Percentiles rank a stretch among this genome's conserved stretches.
Conservation (phyloP, 768 basidiomycete genomes). For the Amanita fuliginea region DNA sequence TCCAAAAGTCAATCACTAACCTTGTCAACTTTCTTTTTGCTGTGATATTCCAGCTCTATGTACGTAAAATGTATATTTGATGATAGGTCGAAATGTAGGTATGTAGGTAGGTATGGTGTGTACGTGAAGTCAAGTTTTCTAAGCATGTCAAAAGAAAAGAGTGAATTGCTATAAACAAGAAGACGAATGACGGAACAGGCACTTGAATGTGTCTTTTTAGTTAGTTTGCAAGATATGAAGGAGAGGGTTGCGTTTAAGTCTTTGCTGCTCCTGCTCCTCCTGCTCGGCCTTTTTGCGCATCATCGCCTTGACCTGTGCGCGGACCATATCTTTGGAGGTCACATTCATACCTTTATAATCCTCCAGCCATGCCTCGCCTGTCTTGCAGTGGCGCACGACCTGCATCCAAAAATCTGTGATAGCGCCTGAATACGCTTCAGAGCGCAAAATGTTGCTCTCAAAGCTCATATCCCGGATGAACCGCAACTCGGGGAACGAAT, state of each 20-base stretch:
- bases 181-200: no score
- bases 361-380: not conserved
- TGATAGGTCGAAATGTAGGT: no score
- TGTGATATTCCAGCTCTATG: no score
- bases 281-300: conserved; percentile 9
- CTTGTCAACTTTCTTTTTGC: no score
- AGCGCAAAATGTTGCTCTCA: conserved; percentile 44
- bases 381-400: conserved; percentile 11
- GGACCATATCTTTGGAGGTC: not conserved
- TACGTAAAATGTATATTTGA: no score
- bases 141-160: no score
- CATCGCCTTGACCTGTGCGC: conserved; percentile 2
- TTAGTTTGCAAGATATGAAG: not conserved
- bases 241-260: not conserved
- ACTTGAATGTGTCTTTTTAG: no score
- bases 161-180: no score
- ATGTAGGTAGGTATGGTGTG: no score
- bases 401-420: conserved; percentile 32
- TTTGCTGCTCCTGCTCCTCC: conserved; percentile 6
- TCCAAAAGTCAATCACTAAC: no score
- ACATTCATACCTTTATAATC: conserved; percentile 1
- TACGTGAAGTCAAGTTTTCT: no score
- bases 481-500: conserved; percentile 51
- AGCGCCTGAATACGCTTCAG: conserved; percentile 14
- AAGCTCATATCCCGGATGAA: conserved; percentile 58